Base-by-base conservation (phyloP, 805 yeast species). In the Barnettozyma sucrosica region DNA sequence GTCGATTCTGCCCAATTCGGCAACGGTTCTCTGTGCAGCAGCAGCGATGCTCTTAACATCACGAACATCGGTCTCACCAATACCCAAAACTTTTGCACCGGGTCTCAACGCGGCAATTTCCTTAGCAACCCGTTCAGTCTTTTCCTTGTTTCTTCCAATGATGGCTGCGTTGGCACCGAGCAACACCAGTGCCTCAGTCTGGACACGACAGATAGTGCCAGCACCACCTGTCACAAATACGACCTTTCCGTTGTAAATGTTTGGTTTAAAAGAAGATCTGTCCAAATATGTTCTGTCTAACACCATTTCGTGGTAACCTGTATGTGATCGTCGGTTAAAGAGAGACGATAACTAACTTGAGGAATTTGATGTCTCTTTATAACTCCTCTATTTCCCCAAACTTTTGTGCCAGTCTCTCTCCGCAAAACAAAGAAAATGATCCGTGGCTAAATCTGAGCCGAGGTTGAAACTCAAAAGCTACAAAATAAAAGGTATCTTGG, bases 221-320 rank as follows among this genome's bases (percentile, higher is more conserved):
- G 97, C 93, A 13, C 97, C 97, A 6, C 98, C 98, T 1, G 98
- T 92, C 45, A 89, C 87, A 55, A 90, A 85, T 5, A 81, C 93
- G 3, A 88, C 96, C 64, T 89, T 89, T 13, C 85, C 95, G 49
- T 80, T 74, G 70, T 89, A 89, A 36, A 89, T 57, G 54, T 77
- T 85, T 1, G 82, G 79, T 53, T 82, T 81, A 68, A 71, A 69
- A 0, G 66, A 56, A 3, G 67, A 51, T 25, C 61, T 57, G 3
- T 47, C 30, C 6, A 68, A 56, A 51, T 61, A 70, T 4, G 58
- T 47, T 32, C 46, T 14, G 46, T 59, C 62, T 40, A 70, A 30
- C 18, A 33, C 43, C 50, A 47, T 28, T 28, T 8, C 13, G 3
- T 28, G 13, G n/a, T n/a, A n/a, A n/a, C n/a, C n/a, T n/a, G n/a